Conservation (phyloP, 306 rosid species). For the Vigna angularis region DNA sequence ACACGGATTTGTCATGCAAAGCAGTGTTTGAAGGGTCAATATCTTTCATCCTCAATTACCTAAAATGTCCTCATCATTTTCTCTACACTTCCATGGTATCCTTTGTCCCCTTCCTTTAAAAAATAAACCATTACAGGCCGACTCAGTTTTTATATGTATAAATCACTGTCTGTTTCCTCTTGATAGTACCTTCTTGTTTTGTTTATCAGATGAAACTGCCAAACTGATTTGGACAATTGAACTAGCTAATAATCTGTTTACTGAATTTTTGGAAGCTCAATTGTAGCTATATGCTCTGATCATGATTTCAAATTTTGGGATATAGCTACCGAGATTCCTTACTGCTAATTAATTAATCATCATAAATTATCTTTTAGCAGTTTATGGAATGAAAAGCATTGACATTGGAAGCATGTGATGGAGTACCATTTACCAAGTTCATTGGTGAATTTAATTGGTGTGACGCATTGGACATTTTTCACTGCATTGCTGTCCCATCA, state of each 20-base stretch:
- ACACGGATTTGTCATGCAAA: slow-evolving; percentile 65
- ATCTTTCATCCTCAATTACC: slow-evolving; percentile 43
- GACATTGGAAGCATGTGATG: slow-evolving; percentile 10
- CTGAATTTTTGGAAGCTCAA: slow-evolving; percentile 23
- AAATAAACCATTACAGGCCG: slow-evolving; percentile 28
- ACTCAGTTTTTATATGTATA: background rate
- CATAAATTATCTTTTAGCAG: slow-evolving; percentile 38
- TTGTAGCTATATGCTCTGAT: background rate
- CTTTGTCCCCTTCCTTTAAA: slow-evolving; percentile 45
- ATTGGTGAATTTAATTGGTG: slow-evolving; percentile 29
- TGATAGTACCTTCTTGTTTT: slow-evolving; percentile 42
- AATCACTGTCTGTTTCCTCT: slow-evolving; percentile 43
- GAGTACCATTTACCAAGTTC: slow-evolving; percentile 33
- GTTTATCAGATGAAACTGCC: slow-evolving; percentile 24
- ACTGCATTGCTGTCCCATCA: slow-evolving; percentile 10
- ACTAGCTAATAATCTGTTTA: background rate
- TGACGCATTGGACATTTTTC: slow-evolving; percentile 12
- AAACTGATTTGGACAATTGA: slow-evolving; percentile 33
- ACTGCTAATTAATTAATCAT: slow-evolving; percentile 31
- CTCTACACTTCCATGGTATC: slow-evolving; percentile 24
- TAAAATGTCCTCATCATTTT: slow-evolving; percentile 50
- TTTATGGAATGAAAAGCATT: slow-evolving; percentile 38
- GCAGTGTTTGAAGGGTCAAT: slow-evolving; percentile 55
- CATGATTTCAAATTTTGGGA: slow-evolving; percentile 35
- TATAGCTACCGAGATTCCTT: slow-evolving; percentile 25